These are phyloP conservation scores for Tolypocladium ophioglossoides DNA, from an alignment of 2,329 filamentous ascomycete species.

Conservation along the genomic window DNA sequence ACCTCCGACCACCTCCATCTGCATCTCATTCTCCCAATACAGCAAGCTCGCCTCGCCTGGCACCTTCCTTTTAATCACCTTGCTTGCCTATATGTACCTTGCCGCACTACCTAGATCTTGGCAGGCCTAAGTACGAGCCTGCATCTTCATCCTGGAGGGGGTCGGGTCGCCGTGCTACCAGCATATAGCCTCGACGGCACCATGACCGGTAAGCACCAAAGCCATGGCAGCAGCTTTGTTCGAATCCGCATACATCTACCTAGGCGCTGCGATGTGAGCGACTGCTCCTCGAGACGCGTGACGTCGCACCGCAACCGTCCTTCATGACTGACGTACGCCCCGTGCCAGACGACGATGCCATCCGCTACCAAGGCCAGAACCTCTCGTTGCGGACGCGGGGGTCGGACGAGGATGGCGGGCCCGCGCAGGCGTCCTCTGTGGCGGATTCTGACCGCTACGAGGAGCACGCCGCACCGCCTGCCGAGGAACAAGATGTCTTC, in stretches of 20 bases:
- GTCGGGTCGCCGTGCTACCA: not conserved
- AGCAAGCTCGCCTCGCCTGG: not conserved
- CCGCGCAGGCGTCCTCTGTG: constrained; percentile 11
- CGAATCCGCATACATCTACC: not conserved
- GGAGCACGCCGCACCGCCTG: constrained; percentile 10
- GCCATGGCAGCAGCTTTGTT: not conserved
- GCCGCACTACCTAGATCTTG: not conserved
- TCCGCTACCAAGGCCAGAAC: not conserved
- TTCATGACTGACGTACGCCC: not conserved
- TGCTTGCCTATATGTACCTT: not conserved
- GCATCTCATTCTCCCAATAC: not conserved
- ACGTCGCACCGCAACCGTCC: not conserved
- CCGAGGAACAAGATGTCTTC: constrained; percentile 19
- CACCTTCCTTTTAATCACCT: not conserved
- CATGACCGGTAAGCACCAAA: not conserved
- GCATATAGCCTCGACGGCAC: not conserved
- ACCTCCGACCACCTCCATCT: not conserved
- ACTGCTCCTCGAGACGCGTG: not conserved
- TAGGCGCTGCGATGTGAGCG: not conserved
- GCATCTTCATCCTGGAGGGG: not conserved
- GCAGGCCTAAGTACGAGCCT: not conserved
- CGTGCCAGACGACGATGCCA: not conserved
- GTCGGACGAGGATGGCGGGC: constrained; percentile 20
- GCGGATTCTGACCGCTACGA: constrained; percentile 11
- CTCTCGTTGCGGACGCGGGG: constrained; percentile 14